Percentiles rank a stretch among this genome's conserved stretches.
phyloP scores from a whole-genome alignment of 78 protist genomes.

The Corallochytrium limacisporum region DNA sequence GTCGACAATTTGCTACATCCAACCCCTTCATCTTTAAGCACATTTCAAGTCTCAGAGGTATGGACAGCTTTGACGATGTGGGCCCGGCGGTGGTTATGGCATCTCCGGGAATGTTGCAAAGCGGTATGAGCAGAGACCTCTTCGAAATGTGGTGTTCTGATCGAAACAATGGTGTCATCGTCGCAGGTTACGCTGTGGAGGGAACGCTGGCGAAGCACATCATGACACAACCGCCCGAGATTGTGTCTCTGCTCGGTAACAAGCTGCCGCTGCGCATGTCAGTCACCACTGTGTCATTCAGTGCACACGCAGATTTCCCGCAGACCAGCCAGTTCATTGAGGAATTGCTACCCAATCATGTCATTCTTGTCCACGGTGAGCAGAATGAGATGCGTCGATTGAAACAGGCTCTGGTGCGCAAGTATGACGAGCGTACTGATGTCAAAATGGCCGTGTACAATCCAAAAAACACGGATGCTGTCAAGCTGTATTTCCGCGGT shows the following conservation, averaged over 20 bases:
- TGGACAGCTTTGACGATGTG: slow-evolving; percentile 45
- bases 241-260: slow-evolving; percentile 30
- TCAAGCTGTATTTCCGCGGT: slow-evolving; percentile 5
- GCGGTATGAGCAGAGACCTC: slow-evolving; percentile 70
- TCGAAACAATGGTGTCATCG: slow-evolving; percentile 55
- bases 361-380: slow-evolving; percentile 86
- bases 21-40: slow-evolving; percentile 84
- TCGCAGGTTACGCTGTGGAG: slow-evolving; percentile 86
- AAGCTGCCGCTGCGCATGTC: slow-evolving; percentile 32
- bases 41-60: slow-evolving; percentile 44
- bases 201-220: slow-evolving; percentile 75
- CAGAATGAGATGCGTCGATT: slow-evolving; percentile 53
- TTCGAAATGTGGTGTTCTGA: slow-evolving; percentile 77
- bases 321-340: slow-evolving; percentile 75
- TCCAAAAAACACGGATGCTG: background rate
- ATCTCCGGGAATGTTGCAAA: slow-evolving; percentile 80
- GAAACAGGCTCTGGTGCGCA: background rate
- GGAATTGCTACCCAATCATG: slow-evolving; percentile 51
- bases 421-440: background rate
- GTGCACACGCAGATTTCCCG: slow-evolving; percentile 81
- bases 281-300: slow-evolving; percentile 67
- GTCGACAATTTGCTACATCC: slow-evolving; percentile 24
- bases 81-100: slow-evolving; percentile 86
- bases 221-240: slow-evolving; percentile 21
- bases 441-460: background rate